Evolutionary conservation across 352 stramenopile genomes (phyloP).

Genomic region (Pythium apleroticum): DNA sequence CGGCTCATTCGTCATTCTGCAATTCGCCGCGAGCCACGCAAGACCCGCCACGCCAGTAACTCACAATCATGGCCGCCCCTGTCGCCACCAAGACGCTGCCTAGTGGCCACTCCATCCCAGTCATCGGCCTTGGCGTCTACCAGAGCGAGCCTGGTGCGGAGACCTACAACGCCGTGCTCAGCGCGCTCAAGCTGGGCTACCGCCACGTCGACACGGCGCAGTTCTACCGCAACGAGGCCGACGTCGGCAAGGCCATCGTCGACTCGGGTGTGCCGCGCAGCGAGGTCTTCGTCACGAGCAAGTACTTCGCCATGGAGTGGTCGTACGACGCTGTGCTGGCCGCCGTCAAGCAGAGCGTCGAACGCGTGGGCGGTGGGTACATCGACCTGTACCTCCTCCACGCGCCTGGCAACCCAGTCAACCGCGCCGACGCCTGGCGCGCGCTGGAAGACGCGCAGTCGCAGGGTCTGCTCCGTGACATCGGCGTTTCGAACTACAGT

Average conservation of each 20-base stretch:
- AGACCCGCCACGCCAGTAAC: not conserved
- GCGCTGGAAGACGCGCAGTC: conserved; percentile 46
- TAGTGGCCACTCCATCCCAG: conserved; percentile 47
- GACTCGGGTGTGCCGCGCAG: conserved; percentile 67
- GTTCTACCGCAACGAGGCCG: conserved; percentile 86
- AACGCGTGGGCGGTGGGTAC: conserved; percentile 65
- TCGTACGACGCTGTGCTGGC: conserved; percentile 64
- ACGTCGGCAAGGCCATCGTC: conserved; percentile 66
- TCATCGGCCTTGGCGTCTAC: conserved; percentile 55
- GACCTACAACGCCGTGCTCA: conserved; percentile 52
- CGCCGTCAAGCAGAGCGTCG: conserved; percentile 45
- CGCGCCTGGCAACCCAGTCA: conserved; percentile 49
- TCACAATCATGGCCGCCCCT: conserved; percentile 11
- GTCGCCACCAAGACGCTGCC: conserved; percentile 37
- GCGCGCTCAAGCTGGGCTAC: conserved; percentile 72
- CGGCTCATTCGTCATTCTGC: not conserved
- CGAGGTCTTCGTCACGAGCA: conserved; percentile 85
- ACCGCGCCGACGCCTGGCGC: conserved; percentile 42
- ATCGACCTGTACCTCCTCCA: conserved; percentile 80
- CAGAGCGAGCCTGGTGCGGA: conserved; percentile 45
- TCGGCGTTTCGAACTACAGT: conserved; percentile 90
- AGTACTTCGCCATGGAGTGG: conserved; percentile 58
- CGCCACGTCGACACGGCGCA: conserved; percentile 89
- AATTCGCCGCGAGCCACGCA: not conserved
- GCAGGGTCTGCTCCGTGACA: conserved; percentile 62